These are phyloP conservation scores for Penicillium sp. DNA, from an alignment of 2,329 filamentous ascomycete species.

Conservation along the genomic window DNA sequence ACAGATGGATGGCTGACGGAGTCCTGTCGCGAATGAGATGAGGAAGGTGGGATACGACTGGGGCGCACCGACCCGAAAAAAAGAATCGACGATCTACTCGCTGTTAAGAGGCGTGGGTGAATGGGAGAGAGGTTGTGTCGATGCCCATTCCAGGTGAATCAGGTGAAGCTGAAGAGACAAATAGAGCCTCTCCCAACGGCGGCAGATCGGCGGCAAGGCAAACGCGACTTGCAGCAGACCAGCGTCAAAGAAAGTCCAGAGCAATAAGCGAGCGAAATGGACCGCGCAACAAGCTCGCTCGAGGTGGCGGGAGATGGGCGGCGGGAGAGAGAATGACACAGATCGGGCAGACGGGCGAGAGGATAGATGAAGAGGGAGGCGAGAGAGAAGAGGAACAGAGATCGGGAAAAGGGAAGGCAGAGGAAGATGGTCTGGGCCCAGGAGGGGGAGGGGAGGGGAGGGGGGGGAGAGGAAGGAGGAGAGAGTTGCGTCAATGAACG, in stretches of 20 bases:
- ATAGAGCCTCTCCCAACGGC: neutral
- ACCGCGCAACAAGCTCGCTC: constrained; percentile 2
- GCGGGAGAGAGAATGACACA: neutral
- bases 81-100: too few relatives aligned
- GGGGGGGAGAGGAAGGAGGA: neutral
- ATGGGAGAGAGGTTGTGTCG: neutral
- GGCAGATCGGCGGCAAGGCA: constrained; percentile 11
- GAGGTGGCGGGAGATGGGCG: neutral
- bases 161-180: constrained; percentile 1
- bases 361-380: constrained; percentile 1
- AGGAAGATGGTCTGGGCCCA: constrained; percentile 10
- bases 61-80: too few relatives aligned
- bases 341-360: neutral
- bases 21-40: too few relatives aligned
- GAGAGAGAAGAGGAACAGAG: constrained; percentile 3
- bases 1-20: too few relatives aligned
- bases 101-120: neutral
- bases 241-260: constrained; percentile 1
- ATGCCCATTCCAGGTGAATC: too few relatives aligned
- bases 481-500: neutral
- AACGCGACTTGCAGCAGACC: constrained; percentile 9
- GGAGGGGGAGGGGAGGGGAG: constrained; percentile 1
- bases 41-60: too few relatives aligned
- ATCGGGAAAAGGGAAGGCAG: constrained; percentile 2
- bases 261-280: constrained; percentile 7